Evolutionary conservation across 331 rosid genomes (phyloP), one percentile per base, ranked within the genome.

Genomic region (Erythrophleum ivorense): DNA sequence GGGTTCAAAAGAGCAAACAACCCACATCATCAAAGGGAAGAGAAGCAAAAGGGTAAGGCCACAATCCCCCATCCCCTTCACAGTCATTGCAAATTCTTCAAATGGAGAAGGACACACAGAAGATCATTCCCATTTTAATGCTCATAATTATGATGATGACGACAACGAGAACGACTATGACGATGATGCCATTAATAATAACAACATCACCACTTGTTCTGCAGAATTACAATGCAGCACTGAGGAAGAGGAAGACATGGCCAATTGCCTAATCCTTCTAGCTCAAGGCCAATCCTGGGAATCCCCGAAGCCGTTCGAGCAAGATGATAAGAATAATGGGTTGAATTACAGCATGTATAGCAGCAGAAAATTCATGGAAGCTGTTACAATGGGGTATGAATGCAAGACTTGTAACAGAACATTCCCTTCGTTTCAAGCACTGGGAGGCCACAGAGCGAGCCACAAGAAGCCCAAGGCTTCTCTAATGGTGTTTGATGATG

Each of bases 241-340:
- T 0, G 92, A 90, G 54, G 97, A 93, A 78, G 98, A 93, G 60
- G 91, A 95, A 76, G 98, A 95, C 74, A 93, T 93, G 97, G 98
- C 98, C 3, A 93, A 93, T 54, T 95, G 98, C 59, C 84, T 95
- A 2, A 95, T 95, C 81, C 97, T 95, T 11, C 77, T 95, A 9
- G 98, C 98, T 33, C 94, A 84, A 71, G 98, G 98, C 33, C 89
- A 85, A 72, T 88, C 95, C 33, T 55, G 80, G 75, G 87, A 79
- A 49, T 75, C 88, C 0, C 83, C 71, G 0, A 88, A 78, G 58
- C 89, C 29, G 1, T 78, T 57, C 0, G 83, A 77, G 31, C 86
- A 84, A 33, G 86, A 54, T 54, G 60, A 54, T 54, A 54, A 13
- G 5, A 52, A 18, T 18, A 7, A 15, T 0, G 85, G 66, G 5